Evolutionary conservation across 1,139 yeast species (phyloP).

Genomic region (Kodamaea ohmeri): DNA sequence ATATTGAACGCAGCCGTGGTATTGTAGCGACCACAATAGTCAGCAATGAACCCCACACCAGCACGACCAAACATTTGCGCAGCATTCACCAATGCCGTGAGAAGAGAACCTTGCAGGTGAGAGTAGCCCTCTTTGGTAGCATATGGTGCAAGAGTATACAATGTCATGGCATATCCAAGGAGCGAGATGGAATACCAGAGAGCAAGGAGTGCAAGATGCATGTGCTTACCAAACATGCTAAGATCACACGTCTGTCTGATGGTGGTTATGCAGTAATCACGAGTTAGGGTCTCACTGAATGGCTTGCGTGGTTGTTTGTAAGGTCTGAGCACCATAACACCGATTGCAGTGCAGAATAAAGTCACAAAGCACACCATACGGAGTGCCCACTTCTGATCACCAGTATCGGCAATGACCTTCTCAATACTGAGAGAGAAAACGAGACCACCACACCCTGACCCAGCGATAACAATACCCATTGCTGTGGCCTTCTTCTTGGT

Average conservation of each 20-base stretch:
- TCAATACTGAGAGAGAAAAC: constrained; percentile 50
- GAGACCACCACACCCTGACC: constrained; percentile 68
- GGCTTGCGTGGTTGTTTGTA: constrained; percentile 38
- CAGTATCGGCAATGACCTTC: constrained; percentile 47
- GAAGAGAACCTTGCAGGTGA: constrained; percentile 52
- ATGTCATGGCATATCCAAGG: constrained; percentile 56
- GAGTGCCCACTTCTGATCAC: constrained; percentile 65
- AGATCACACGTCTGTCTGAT: constrained; percentile 28
- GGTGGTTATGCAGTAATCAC: constrained; percentile 20
- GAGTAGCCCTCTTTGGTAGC: constrained; percentile 59
- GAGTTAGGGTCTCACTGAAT: constrained; percentile 21
- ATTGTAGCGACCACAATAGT: constrained; percentile 57
- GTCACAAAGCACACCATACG: constrained; percentile 57
- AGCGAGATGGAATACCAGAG: constrained; percentile 57
- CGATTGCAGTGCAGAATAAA: constrained; percentile 35
- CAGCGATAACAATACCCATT: constrained; percentile 59
- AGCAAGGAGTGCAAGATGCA: constrained; percentile 44
- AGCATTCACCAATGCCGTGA: constrained; percentile 61
- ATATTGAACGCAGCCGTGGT: constrained; percentile 7
- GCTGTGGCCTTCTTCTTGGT: constrained; percentile 54
- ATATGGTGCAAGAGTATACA: constrained; percentile 62
- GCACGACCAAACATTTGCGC: constrained; percentile 72
- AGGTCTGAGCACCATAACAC: constrained; percentile 43
- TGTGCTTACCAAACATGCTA: constrained; percentile 26
- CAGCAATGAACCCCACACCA: constrained; percentile 55